Evolutionary conservation across 768 basidiomycete genomes (phyloP), one percentile per base, ranked within the genome.

Genomic region (Pulveroboletus ravenelii): DNA sequence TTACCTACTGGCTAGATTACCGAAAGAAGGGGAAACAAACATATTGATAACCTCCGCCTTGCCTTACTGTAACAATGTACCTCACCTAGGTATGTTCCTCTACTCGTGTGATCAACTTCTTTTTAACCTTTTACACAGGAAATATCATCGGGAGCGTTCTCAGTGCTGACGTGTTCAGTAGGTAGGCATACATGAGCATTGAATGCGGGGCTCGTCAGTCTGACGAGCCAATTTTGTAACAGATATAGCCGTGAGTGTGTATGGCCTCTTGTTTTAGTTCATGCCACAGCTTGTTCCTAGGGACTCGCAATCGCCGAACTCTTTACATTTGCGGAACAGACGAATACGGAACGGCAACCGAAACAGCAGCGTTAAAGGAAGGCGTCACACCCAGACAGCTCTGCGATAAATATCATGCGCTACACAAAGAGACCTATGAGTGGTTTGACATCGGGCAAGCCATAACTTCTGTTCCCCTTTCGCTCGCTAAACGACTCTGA

Each of bases 281-380:
- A 23, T 39, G 17, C 49, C 38, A 14, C 60, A 52, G 41, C 37
- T 35, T 27, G 37, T 38, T 53, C 12, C 1, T 44, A 68, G 67
- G 83, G 31, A 87, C 91, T 29, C 76, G 87, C 61, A 96, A 98
- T 74, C 77, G 87, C 60, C 83, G 85, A 39, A 95, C 93, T 0
- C 76, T 98, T 30, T 99, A 95, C 66, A 79, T 99, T 49, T 99
- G 96, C 69, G 96, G 96, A 25, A 98, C 96, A 5, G 96, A 99
- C 64, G 96, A 99, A 70, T 99, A 99, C 62, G 96, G 96, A n/a
- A 99, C 96, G 7, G 95, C 96, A 1, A 96, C 96, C 1, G 96
- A 99, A 74, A 97, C 94, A 3, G 94, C 96, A 68, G 95, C 96
- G 4, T 68, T 92, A 52, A 92, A 93, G 63, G 92, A 95, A 65